Percentiles rank a stretch among this genome's conserved stretches.
phyloP scores from a whole-genome alignment of 2,329 filamentous ascomycete genomes.

The Ceratocystis harringtonii region DNA sequence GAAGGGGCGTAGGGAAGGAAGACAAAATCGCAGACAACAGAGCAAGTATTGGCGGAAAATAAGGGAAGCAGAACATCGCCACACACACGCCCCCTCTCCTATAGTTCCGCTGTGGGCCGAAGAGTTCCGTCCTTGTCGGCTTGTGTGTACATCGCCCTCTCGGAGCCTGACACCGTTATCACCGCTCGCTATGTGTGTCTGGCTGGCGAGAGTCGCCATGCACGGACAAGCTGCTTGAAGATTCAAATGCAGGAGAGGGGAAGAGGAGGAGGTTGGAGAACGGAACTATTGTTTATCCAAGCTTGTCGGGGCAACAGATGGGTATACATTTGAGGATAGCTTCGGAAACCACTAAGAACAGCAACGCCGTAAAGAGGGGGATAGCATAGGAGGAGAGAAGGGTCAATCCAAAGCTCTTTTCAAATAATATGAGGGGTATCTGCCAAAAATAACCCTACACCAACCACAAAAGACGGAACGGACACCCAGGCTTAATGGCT shows the following conservation, averaged over 20 bases:
- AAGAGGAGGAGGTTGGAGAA: background rate
- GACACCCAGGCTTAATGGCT: no score
- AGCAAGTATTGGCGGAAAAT: background rate
- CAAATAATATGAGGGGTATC: background rate
- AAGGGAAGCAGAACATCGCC: background rate
- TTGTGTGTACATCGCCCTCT: background rate
- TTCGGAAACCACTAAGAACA: background rate
- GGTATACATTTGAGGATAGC: background rate
- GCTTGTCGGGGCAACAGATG: background rate
- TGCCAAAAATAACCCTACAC: background rate
- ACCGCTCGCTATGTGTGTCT: background rate
- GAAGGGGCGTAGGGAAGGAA: background rate
- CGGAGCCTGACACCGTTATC: background rate
- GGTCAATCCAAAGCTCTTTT: background rate
- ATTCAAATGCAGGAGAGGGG: background rate
- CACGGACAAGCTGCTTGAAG: constrained; percentile 1
- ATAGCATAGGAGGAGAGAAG: background rate
- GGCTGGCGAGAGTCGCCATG: background rate
- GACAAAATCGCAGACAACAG: background rate
- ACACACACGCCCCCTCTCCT: background rate
- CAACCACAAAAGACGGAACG: no score
- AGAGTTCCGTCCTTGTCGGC: background rate
- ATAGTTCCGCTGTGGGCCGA: background rate
- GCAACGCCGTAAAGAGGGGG: background rate
- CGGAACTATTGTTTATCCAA: background rate